These are phyloP conservation scores for Phytopythium vexans DNA, from an alignment of 352 stramenopile species.

Conservation along the genomic window DNA sequence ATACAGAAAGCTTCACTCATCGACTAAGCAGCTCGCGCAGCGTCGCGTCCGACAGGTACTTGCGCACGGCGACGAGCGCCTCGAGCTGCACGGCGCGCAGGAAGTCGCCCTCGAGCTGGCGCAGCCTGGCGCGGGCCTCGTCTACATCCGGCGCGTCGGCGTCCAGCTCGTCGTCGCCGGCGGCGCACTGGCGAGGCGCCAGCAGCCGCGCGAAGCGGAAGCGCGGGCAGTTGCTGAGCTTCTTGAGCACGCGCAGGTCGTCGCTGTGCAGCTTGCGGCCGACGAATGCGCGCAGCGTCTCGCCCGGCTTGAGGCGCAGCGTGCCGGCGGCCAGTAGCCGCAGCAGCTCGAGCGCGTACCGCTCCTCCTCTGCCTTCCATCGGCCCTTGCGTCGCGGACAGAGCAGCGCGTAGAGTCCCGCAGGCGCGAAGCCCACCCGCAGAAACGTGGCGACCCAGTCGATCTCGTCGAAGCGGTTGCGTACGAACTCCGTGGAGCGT, in stretches of 20 bases:
- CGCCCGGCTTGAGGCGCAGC: conserved; percentile 54
- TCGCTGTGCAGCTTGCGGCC: conserved; percentile 77
- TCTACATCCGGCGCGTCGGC: background rate
- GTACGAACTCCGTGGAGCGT: conserved; percentile 52
- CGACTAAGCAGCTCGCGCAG: conserved; percentile 51
- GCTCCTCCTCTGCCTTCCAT: conserved; percentile 74
- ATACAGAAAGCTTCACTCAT: too few relatives aligned
- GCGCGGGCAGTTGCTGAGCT: conserved; percentile 79
- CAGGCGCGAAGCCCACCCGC: conserved; percentile 64
- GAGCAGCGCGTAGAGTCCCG: conserved; percentile 75
- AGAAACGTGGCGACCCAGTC: conserved; percentile 78
- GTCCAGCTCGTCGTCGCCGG: background rate
- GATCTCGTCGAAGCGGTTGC: conserved; percentile 73
- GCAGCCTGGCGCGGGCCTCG: conserved; percentile 19
- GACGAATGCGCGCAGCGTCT: conserved; percentile 72
- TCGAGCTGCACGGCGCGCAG: conserved; percentile 75
- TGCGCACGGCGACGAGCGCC: conserved; percentile 66
- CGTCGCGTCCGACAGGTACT: conserved; percentile 66
- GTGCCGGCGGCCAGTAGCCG: conserved; percentile 58
- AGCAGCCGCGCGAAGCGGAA: conserved; percentile 60
- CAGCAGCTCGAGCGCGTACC: conserved; percentile 67
- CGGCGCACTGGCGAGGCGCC: background rate
- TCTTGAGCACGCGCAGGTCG: conserved; percentile 84
- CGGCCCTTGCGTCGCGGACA: conserved; percentile 69
- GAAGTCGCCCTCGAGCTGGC: conserved; percentile 66